Percentiles rank a stretch among this genome's conserved stretches.
These are phyloP conservation scores for Manihot esculenta DNA, from an alignment of 441 rosid genomes.

Conservation along the genomic window DNA sequence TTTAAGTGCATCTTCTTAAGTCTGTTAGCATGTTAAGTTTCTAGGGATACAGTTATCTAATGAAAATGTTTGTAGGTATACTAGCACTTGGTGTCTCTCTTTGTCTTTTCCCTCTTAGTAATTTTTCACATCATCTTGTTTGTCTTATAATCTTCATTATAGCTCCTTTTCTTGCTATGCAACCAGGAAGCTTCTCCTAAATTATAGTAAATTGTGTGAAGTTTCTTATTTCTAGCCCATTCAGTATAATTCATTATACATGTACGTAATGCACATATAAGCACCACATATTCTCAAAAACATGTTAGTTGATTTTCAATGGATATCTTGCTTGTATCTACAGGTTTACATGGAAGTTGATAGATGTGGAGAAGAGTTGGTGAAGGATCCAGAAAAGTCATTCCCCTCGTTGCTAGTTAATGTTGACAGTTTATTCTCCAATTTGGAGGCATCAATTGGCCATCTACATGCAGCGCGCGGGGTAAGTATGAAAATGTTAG, in stretches of 20 bases:
- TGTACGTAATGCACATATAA: background rate
- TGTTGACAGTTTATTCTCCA: slow-evolving; percentile 51
- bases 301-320: slow-evolving; percentile 1
- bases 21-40: background rate
- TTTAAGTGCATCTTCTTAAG: background rate
- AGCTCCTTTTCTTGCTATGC: background rate
- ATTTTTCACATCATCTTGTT: background rate
- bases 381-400: slow-evolving; percentile 65
- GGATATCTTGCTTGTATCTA: slow-evolving; percentile 22
- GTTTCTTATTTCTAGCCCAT: background rate
- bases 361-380: slow-evolving; percentile 61
- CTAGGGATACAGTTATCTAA: no score
- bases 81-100: background rate
- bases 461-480: slow-evolving; percentile 57
- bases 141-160: background rate
- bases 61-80: background rate
- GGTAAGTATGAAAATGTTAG: slow-evolving; percentile 37
- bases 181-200: background rate
- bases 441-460: slow-evolving; percentile 67
- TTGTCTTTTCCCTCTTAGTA: background rate
- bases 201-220: background rate
- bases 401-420: slow-evolving; percentile 50
- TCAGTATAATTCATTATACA: background rate
- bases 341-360: slow-evolving; percentile 81
- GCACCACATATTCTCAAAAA: background rate